phyloP scores from a whole-genome alignment of 2,329 filamentous ascomycete genomes.

The Blastomyces gilchristii region DNA sequence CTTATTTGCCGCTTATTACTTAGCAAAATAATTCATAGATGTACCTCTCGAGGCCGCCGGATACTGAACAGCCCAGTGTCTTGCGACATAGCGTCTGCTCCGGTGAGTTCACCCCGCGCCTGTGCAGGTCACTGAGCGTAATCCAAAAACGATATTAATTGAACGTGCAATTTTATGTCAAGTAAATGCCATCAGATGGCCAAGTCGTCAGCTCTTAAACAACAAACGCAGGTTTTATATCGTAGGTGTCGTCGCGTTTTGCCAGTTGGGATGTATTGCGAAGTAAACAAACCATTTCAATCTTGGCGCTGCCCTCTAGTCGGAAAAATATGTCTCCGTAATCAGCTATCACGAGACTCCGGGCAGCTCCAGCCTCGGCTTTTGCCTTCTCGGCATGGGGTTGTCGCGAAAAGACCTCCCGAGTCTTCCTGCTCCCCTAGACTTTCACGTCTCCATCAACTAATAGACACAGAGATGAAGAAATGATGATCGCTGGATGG shows the following conservation, averaged over 20 bases:
- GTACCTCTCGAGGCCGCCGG: conserved; percentile 79
- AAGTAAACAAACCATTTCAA: conserved; percentile 2
- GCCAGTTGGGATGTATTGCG: neutral
- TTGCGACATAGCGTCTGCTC: conserved; percentile 59
- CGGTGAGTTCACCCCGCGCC: neutral
- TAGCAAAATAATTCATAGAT: neutral
- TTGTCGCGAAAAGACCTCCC: neutral
- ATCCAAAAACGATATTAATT: neutral
- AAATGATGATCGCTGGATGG: neutral
- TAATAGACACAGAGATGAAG: neutral
- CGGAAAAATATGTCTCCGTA: conserved; percentile 18
- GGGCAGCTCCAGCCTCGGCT: conserved; percentile 22
- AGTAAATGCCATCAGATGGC: neutral
- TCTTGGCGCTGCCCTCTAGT: neutral
- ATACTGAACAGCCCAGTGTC: conserved; percentile 83
- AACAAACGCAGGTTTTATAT: neutral
- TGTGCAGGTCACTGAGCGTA: neutral
- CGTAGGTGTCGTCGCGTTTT: neutral
- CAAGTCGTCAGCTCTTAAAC: no score
- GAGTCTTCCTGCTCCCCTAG: conserved; percentile 4
- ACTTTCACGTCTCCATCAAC: neutral
- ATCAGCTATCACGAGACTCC: conserved; percentile 24
- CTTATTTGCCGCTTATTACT: neutral
- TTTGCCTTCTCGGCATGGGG: conserved; percentile 8
- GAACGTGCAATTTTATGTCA: neutral